Conservation (phyloP, 257 asterid genomes). For the Forsythia suspensa region DNA sequence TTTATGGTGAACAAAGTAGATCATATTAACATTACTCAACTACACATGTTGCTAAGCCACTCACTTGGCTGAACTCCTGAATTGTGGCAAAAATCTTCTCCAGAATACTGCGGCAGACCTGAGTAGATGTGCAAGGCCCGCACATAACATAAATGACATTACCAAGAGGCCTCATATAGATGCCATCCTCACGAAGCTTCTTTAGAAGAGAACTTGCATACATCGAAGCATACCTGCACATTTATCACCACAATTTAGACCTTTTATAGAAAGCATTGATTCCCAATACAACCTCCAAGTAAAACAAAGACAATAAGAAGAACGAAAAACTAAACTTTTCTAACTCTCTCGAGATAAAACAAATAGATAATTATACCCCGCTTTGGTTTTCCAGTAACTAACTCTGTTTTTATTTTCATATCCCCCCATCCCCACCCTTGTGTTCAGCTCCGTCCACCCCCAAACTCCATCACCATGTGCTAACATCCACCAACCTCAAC, state of each 20-base stretch:
- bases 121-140: conserved; percentile 80
- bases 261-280: neutral
- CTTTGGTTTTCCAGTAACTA: neutral
- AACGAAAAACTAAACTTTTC: no score
- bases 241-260: neutral
- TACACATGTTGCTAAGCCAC: conserved; percentile 15
- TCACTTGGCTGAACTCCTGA: conserved; percentile 51
- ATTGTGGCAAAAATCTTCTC: conserved; percentile 58
- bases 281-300: neutral
- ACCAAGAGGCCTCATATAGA: conserved; percentile 89
- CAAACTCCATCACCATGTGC: neutral
- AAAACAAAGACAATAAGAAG: neutral
- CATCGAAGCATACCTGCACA: conserved; percentile 79
- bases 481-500: neutral
- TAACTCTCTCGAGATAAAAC: no score
- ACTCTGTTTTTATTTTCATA: no score
- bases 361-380: no score
- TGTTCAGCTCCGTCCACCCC: neutral
- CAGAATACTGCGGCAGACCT: conserved; percentile 48
- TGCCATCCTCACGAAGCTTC: conserved; percentile 78
- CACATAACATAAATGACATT: conserved; percentile 87
- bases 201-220: conserved; percentile 68
- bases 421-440: neutral
- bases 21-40: neutral
- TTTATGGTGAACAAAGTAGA: no score